These are phyloP conservation scores for Coemansia sp. DNA, from an alignment of 371 early-diverging fungal genomes.

Conservation along the genomic window DNA sequence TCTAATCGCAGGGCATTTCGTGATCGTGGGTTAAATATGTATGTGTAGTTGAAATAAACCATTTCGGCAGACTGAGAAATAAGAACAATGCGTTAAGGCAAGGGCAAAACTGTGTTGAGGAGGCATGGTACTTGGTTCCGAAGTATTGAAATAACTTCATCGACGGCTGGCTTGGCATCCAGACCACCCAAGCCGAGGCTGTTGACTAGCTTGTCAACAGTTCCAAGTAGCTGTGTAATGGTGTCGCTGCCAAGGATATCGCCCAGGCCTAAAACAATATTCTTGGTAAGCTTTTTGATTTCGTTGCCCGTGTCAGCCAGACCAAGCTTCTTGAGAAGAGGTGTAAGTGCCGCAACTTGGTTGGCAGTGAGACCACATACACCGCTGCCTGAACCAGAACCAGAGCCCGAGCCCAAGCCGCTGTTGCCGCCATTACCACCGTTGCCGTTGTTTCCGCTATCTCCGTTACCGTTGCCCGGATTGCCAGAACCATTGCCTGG, in stretches of 20 bases:
- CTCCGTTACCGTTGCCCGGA: constrained; percentile 2
- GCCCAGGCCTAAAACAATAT: constrained; percentile 37
- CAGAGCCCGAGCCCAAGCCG: constrained; percentile 10
- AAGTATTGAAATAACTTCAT: constrained; percentile 36
- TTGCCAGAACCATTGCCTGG: constrained; percentile 5
- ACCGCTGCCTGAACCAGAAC: constrained; percentile 8
- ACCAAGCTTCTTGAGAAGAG: constrained; percentile 38
- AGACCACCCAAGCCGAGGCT: constrained; percentile 44
- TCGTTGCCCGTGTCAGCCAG: constrained; percentile 44
- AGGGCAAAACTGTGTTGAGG: constrained; percentile 39
- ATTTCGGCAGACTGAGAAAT: not conserved
- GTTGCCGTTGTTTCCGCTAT: not conserved
- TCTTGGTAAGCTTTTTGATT: constrained; percentile 36
- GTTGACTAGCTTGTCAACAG: constrained; percentile 34
- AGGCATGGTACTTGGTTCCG: constrained; percentile 45
- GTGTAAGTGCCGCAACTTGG: constrained; percentile 39
- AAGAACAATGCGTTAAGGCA: constrained; percentile 18
- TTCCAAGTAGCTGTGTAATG: constrained; percentile 22
- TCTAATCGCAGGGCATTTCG: not conserved
- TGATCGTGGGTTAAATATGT: too few species aligned
- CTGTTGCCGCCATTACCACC: not conserved
- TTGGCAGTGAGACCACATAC: constrained; percentile 24
- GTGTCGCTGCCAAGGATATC: constrained; percentile 39
- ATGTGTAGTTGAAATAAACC: too few species aligned
- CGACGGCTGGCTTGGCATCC: constrained; percentile 33